These are phyloP conservation scores for Poronia punctata DNA, from an alignment of 495 filamentous ascomycete species.

Conservation along the genomic window DNA sequence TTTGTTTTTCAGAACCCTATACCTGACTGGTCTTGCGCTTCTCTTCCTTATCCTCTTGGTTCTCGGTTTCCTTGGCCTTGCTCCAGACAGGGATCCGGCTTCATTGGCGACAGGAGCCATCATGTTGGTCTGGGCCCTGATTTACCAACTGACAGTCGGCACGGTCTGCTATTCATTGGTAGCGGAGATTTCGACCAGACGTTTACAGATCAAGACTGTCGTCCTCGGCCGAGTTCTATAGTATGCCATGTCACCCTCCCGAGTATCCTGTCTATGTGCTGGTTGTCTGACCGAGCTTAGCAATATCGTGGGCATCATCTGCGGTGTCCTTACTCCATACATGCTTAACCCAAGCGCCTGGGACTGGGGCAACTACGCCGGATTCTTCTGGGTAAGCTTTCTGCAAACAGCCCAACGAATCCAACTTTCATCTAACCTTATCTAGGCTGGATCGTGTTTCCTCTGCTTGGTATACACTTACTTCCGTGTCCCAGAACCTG, in stretches of 20 bases:
- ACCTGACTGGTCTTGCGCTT: conserved; percentile 59
- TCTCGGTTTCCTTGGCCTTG: conserved; percentile 67
- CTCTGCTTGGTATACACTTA: conserved; percentile 65
- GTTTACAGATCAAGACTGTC: conserved; percentile 72
- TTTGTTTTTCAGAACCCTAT: conserved; percentile 42
- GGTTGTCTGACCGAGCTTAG: conserved; percentile 20
- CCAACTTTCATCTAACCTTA: conserved; percentile 1
- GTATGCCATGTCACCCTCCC: conserved; percentile 17
- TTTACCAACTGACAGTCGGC: conserved; percentile 71
- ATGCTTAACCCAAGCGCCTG: conserved; percentile 70
- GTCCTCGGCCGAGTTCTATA: conserved; percentile 59
- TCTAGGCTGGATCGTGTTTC: conserved; percentile 57
- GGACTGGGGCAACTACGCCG: conserved; percentile 70
- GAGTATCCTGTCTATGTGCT: conserved; percentile 2
- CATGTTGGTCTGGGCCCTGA: conserved; percentile 64
- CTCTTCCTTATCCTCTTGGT: conserved; percentile 61
- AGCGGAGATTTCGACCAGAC: conserved; percentile 63
- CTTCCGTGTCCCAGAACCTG: conserved; percentile 69
- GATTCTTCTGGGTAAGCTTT: conserved; percentile 74
- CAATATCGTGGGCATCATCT: conserved; percentile 64
- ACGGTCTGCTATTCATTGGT: conserved; percentile 76
- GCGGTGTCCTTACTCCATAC: conserved; percentile 63
- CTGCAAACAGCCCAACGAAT: background rate
- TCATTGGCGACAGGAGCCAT: conserved; percentile 64
- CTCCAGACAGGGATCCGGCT: conserved; percentile 45